phyloP scores from a whole-genome alignment of 768 basidiomycete species.

The Dentipellis fragilis region DNA sequence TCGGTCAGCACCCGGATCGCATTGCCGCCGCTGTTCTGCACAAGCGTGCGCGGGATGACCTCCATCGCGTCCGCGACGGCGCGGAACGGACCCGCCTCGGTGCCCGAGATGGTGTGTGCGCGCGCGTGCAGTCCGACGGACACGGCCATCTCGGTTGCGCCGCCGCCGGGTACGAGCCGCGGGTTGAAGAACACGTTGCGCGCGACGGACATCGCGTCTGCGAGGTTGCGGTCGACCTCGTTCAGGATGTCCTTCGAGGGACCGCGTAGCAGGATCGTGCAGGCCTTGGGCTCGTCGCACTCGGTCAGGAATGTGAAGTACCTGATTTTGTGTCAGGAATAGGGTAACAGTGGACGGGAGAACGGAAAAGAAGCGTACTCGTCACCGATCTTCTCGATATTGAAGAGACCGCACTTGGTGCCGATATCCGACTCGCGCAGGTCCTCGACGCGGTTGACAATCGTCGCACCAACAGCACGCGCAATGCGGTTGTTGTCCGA shows the following conservation, averaged over 20 bases:
- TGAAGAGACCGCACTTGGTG: slow-evolving; percentile 89
- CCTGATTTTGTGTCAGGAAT: slow-evolving; percentile 27
- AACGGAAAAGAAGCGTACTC: slow-evolving; percentile 37
- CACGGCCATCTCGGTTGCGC: slow-evolving; percentile 98
- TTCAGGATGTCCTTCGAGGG: slow-evolving; percentile 98
- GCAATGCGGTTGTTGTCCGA: slow-evolving; percentile 99
- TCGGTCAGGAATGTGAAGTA: slow-evolving; percentile 98
- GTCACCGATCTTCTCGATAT: slow-evolving; percentile 95
- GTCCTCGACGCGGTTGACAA: slow-evolving; percentile 95
- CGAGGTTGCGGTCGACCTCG: slow-evolving; percentile 95
- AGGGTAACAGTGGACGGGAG: neutral
- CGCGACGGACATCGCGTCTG: slow-evolving; percentile 95
- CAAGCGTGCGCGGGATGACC: slow-evolving; percentile 89
- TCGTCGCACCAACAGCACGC: slow-evolving; percentile 89
- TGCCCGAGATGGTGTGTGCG: slow-evolving; percentile 73
- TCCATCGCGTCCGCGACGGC: slow-evolving; percentile 96
- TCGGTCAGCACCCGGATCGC: slow-evolving; percentile 89
- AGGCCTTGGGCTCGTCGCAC: slow-evolving; percentile 86
- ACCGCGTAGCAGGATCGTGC: slow-evolving; percentile 94
- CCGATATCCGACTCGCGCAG: slow-evolving; percentile 88
- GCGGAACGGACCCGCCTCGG: slow-evolving; percentile 84
- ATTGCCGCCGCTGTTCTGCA: slow-evolving; percentile 94
- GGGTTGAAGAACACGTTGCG: slow-evolving; percentile 97
- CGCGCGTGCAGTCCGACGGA: slow-evolving; percentile 77
- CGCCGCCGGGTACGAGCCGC: slow-evolving; percentile 86